Evolutionary conservation across 371 early-diverging fungal genomes (phyloP).

Genomic region (Fennellomyces sp.): DNA sequence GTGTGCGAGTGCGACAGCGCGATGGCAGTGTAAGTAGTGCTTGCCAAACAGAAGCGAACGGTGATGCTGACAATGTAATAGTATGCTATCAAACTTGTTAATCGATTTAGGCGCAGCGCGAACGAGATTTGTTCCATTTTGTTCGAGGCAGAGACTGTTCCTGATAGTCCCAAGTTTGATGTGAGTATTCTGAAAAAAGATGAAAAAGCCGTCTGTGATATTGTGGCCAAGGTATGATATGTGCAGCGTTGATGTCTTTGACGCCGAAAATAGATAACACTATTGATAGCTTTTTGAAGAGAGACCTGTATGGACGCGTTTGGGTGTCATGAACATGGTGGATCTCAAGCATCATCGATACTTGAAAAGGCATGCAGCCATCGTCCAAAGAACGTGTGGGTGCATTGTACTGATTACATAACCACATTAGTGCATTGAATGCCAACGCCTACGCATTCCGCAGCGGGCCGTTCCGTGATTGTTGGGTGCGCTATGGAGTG

Average conservation of each 20-base stretch:
- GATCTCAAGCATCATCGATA: constrained; percentile 19
- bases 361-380: constrained; percentile 26
- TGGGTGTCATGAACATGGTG: constrained; percentile 37
- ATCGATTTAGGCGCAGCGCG: constrained; percentile 6
- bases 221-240: too few species aligned
- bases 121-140: neutral
- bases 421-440: constrained; percentile 43
- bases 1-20: constrained; percentile 46
- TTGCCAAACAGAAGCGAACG: neutral
- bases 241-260: too few species aligned
- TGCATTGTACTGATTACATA: neutral
- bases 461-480: constrained; percentile 64
- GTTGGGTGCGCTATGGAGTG: constrained; percentile 65
- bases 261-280: neutral
- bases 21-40: constrained; percentile 50
- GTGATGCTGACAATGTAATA: constrained; percentile 2
- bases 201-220: too few species aligned
- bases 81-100: constrained; percentile 35
- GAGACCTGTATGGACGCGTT: constrained; percentile 61
- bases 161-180: neutral
- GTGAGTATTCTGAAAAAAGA: neutral
- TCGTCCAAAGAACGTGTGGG: neutral
- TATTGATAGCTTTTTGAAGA: constrained; percentile 45
- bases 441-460: constrained; percentile 39
- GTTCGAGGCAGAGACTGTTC: neutral